Base-by-base conservation (phyloP, 176 grass and related monocot genomes). In the Lolium rigidum region DNA sequence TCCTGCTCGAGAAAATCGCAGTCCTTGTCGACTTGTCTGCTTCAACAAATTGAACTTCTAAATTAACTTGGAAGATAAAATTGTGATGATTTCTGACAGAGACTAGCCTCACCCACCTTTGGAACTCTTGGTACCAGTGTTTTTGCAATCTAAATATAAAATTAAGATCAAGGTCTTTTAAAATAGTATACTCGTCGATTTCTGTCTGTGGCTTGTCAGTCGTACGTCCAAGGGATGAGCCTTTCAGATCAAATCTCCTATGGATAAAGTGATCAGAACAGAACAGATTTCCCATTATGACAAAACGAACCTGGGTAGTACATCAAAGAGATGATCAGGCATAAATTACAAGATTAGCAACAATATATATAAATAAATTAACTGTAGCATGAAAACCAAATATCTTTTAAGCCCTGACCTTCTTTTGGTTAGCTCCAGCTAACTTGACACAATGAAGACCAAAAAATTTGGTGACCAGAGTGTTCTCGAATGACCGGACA, bases 131-230 rank as follows among this genome's bases (percentile, higher is more conserved):
- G 74, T 88, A 90, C 86, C 92, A 96, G 73, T 83, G 85, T 74
- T 89, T 89, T 76, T 96, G 90, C 38, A 99, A 90, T 41, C 89
- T 89, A 80, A 99, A 99, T 50, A 99, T 93, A 62, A 99, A 96
- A 55, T 99, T 99, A 44, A 99, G 97, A 91, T 99, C 97, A 26
- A 99, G 97, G 85, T 99, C 97, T 79, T 99, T 99, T 28, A 99
- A 86, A 57, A 92, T 99, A 35, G 97, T 99, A 67, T 89, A 91
- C 86, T 99, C 92, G 16, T 99, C 89, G 55, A 99, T 96, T 61
- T 99, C 92, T 78, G 92, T 85, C 62, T 96, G 94, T 43, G 88
- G 92, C 89, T 96, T 99, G 83, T 89, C 92, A 88, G 97, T 96
- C 35, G 81, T 91, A 48, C 73, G 73, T 31, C 73, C 73, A 76